Percentiles rank a stretch among this genome's conserved stretches.
Evolutionary conservation across 2,329 filamentous ascomycete genomes (phyloP).

Genomic region (Ustilaginoidea virens): DNA sequence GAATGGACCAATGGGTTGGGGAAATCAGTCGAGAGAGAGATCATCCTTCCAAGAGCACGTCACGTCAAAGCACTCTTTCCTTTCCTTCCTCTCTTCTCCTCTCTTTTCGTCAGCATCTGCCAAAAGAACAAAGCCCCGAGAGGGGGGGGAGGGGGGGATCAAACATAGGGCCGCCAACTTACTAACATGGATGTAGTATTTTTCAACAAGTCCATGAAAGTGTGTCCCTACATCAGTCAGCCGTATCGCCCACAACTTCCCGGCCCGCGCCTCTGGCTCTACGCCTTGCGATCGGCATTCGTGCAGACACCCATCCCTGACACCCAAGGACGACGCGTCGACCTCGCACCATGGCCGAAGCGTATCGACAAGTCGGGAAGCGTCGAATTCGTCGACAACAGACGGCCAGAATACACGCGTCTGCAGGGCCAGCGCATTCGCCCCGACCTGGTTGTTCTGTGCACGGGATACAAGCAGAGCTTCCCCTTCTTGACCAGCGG

Average conservation of each 20-base stretch:
- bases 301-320: slow-evolving; percentile 19
- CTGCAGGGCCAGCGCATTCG: slow-evolving; percentile 15
- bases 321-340: slow-evolving; percentile 19
- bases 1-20: slow-evolving; percentile 27
- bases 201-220: slow-evolving; percentile 22
- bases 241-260: slow-evolving; percentile 12
- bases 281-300: slow-evolving; percentile 16
- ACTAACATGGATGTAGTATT: slow-evolving; percentile 15
- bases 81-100: background rate
- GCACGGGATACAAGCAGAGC: slow-evolving; percentile 27
- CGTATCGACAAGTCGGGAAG: slow-evolving; percentile 16
- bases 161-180: background rate
- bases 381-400: slow-evolving; percentile 18
- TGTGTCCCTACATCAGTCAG: slow-evolving; percentile 20
- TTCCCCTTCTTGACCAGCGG: slow-evolving; percentile 20
- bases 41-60: slow-evolving; percentile 12
- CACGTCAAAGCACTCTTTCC: background rate
- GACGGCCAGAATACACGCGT: slow-evolving; percentile 13
- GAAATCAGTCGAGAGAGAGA: slow-evolving; percentile 17
- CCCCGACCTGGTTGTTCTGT: slow-evolving; percentile 26
- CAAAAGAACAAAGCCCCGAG: too few species aligned
- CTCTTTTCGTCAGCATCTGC: too few species aligned
- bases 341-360: slow-evolving; percentile 27
- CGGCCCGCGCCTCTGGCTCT: slow-evolving; percentile 9
- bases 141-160: too few species aligned